These are phyloP conservation scores for Botrytis deweyae DNA, from an alignment of 2,329 filamentous ascomycete genomes.

Conservation along the genomic window DNA sequence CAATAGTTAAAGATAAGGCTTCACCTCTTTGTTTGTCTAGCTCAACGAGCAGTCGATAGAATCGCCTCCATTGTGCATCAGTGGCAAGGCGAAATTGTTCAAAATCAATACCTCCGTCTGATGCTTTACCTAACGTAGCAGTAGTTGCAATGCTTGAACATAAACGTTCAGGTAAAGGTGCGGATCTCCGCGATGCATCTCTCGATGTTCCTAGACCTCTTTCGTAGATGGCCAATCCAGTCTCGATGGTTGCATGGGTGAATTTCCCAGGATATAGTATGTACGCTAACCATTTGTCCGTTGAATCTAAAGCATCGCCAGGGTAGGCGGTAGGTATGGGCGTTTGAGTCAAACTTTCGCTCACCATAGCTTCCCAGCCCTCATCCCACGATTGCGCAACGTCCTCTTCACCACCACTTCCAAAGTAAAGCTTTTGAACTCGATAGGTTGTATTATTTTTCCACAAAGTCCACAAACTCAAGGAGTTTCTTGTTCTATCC, in stretches of 20 bases:
- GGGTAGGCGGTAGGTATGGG: conserved; percentile 58
- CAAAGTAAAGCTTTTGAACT: conserved; percentile 71
- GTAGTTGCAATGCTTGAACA: conserved; percentile 70
- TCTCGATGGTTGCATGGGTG: conserved; percentile 75
- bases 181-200: conserved; percentile 46
- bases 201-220: conserved; percentile 53
- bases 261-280: conserved; percentile 84
- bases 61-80: conserved; percentile 84
- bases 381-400: conserved; percentile 54
- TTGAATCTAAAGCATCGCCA: conserved; percentile 66
- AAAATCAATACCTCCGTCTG: conserved; percentile 69
- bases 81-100: conserved; percentile 71
- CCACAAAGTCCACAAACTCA: conserved; percentile 75
- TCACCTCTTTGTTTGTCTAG: conserved; percentile 84
- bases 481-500: conserved; percentile 49
- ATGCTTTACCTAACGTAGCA: conserved; percentile 60
- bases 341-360: conserved; percentile 55
- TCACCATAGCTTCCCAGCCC: conserved; percentile 68
- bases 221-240: conserved; percentile 79
- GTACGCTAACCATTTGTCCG: conserved; percentile 82
- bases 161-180: conserved; percentile 72
- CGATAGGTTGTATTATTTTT: conserved; percentile 80
- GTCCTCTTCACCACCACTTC: conserved; percentile 43
- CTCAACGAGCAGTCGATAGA: conserved; percentile 82
- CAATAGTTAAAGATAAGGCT: conserved; percentile 73